Evolutionary conservation across 176 grass and related monocot species (phyloP).

Genomic region (Cenchrus americanus): DNA sequence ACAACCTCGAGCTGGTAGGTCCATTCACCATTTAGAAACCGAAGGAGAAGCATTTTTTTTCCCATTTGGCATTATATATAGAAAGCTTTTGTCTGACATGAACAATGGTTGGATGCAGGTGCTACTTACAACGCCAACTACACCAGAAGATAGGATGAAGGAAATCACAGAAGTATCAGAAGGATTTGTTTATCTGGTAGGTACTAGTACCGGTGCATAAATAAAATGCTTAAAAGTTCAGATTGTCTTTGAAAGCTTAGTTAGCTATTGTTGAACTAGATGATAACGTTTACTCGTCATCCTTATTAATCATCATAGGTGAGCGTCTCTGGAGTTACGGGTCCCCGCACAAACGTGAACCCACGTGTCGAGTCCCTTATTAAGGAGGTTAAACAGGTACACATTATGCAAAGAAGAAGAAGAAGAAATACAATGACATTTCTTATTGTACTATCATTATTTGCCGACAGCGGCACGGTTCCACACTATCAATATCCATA

Average conservation of each 20-base stretch:
- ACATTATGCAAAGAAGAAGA: too few relatives aligned
- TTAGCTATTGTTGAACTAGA: too few relatives aligned
- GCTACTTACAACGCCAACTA: slow-evolving; percentile 73
- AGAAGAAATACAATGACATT: too few relatives aligned
- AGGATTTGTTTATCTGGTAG: slow-evolving; percentile 83
- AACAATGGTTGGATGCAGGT: slow-evolving; percentile 45
- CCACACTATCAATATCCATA: too few relatives aligned
- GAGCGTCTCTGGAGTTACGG: slow-evolving; percentile 36
- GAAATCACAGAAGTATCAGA: slow-evolving; percentile 62
- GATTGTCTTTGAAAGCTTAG: background rate
- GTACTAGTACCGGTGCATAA: background rate
- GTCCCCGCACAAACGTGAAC: slow-evolving; percentile 44
- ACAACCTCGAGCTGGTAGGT: too few relatives aligned
- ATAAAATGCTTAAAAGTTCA: too few relatives aligned
- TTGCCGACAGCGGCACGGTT: too few relatives aligned
- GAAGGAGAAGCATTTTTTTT: too few relatives aligned
- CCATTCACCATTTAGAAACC: too few relatives aligned
- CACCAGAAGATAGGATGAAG: slow-evolving; percentile 67
- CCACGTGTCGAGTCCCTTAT: slow-evolving; percentile 65
- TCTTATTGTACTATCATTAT: too few relatives aligned
- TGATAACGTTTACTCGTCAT: background rate
- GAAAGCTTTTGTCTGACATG: background rate
- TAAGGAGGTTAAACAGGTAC: slow-evolving; percentile 65
- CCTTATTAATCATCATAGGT: slow-evolving; percentile 31
- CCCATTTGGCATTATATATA: background rate